phyloP scores from a whole-genome alignment of 2,329 filamentous ascomycete genomes.

The Emydomyces testavorans region DNA sequence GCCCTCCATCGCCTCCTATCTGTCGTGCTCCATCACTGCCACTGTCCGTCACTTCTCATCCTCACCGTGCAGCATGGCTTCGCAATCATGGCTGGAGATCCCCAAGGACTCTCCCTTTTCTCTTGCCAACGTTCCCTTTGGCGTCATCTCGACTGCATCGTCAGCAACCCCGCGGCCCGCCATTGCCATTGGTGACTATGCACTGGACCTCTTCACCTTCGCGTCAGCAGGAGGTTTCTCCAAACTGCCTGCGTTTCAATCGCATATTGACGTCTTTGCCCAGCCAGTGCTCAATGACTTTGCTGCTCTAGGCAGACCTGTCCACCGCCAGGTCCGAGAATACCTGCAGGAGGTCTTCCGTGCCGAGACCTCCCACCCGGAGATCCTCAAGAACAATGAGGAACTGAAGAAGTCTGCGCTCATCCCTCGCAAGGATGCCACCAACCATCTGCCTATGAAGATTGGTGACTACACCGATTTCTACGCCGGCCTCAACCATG shows the following conservation, averaged over 20 bases:
- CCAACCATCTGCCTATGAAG: slow-evolving; percentile 60
- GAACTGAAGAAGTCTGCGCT: slow-evolving; percentile 47
- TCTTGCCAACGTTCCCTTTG: slow-evolving; percentile 70
- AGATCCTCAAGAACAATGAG: slow-evolving; percentile 52
- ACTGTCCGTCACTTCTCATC: slow-evolving; percentile 4
- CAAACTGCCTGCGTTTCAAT: slow-evolving; percentile 45
- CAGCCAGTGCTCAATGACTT: slow-evolving; percentile 60
- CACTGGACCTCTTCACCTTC: slow-evolving; percentile 57
- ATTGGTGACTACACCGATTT: slow-evolving; percentile 82
- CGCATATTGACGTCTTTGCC: slow-evolving; percentile 51
- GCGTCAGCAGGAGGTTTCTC: slow-evolving; percentile 49
- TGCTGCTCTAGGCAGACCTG: slow-evolving; percentile 55
- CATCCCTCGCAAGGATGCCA: slow-evolving; percentile 47
- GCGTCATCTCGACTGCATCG: slow-evolving; percentile 57
- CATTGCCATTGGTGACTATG: slow-evolving; percentile 60
- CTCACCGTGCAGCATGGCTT: slow-evolving; percentile 16
- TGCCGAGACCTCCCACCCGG: slow-evolving; percentile 46
- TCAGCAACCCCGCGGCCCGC: slow-evolving; percentile 51
- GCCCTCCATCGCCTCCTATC: slow-evolving; percentile 1
- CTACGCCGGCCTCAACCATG: slow-evolving; percentile 70
- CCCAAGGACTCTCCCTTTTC: slow-evolving; percentile 56
- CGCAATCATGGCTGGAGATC: slow-evolving; percentile 48
- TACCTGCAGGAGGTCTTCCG: slow-evolving; percentile 58
- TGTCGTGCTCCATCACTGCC: slow-evolving; percentile 3
- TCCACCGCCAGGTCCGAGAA: slow-evolving; percentile 57